Conservation (phyloP, 164 flowering plant genomes). For the Tinospora cordifolia region DNA sequence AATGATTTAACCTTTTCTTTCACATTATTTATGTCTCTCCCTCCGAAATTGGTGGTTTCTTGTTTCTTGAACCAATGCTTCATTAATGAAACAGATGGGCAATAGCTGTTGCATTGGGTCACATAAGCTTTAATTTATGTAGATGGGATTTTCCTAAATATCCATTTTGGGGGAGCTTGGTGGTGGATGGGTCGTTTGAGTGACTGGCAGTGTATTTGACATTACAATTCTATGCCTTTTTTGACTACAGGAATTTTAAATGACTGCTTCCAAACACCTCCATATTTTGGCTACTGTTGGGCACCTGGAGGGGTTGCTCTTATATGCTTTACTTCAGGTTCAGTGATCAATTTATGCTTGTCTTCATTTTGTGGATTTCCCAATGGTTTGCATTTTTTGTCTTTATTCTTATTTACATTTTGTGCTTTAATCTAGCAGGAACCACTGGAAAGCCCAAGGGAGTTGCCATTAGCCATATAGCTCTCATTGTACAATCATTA, state of each 20-base stretch:
- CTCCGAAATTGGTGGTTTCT: too few species aligned
- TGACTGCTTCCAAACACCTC: constrained; percentile 13
- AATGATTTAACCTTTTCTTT: too few species aligned
- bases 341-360: not conserved
- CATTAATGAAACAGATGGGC: too few species aligned
- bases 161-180: too few species aligned
- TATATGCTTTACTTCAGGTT: constrained; percentile 95
- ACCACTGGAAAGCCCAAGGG: constrained; percentile 95
- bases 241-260: constrained; percentile 32
- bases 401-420: too few species aligned
- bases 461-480: constrained; percentile 62
- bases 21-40: too few species aligned
- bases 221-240: constrained; percentile 18
- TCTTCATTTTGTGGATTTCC: constrained; percentile 6
- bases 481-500: constrained; percentile 73
- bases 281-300: constrained; percentile 30
- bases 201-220: not conserved
- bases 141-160: too few species aligned
- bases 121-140: too few species aligned
- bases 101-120: too few species aligned
- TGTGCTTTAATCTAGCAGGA: constrained; percentile 43
- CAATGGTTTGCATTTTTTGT: too few species aligned
- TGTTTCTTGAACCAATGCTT: too few species aligned
- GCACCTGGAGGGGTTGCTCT: constrained; percentile 63
- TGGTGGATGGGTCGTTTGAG: too few species aligned